phyloP scores from a whole-genome alignment of 2,329 filamentous ascomycete genomes.

The Claviceps capensis region DNA sequence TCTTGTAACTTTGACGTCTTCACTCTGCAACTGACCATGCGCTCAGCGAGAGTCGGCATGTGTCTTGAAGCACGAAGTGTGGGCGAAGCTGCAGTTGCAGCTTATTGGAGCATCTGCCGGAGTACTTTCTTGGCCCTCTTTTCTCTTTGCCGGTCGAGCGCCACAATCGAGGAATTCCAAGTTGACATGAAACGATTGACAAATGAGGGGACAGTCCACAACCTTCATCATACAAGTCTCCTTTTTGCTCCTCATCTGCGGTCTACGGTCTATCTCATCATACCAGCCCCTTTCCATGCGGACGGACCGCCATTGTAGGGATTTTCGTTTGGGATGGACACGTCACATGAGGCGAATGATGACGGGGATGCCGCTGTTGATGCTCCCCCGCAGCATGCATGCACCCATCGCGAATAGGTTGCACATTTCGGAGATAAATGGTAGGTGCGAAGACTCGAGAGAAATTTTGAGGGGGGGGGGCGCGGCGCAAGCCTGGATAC shows the following conservation, averaged over 20 bases:
- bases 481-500: no score
- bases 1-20: not conserved
- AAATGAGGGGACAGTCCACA: not conserved
- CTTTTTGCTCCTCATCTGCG: not conserved
- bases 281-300: not conserved
- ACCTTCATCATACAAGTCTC: not conserved
- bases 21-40: not conserved
- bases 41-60: no score
- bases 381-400: not conserved
- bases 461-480: not conserved
- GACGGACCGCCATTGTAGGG: not conserved
- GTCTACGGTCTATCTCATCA: no score
- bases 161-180: not conserved
- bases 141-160: not conserved
- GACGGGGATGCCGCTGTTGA: not conserved
- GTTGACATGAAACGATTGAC: not conserved
- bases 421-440: not conserved
- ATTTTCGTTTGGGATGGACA: not conserved
- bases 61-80: no score
- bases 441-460: not conserved
- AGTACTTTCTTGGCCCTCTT: not conserved
- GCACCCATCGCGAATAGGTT: not conserved
- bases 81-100: no score
- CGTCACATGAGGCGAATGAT: not conserved
- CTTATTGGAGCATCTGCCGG: no score